Evolutionary conservation across 108 stramenopile genomes (phyloP), one percentile per base, ranked within the genome.

Genomic region (Nannochloropsis oceanica): DNA sequence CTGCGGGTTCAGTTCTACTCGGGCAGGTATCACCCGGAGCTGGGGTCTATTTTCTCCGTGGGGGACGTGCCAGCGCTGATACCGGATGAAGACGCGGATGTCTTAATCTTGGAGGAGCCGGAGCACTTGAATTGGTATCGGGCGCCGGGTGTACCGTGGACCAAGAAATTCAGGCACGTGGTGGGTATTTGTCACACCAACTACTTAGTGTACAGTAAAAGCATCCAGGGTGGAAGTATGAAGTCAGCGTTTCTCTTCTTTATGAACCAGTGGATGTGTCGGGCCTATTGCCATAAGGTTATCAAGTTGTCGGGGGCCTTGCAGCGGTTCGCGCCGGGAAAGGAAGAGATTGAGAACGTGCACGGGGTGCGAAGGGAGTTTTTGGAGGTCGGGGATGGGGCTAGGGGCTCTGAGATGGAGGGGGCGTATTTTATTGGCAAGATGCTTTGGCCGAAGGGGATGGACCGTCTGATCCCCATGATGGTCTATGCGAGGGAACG

Each of bases 341-440:
- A 95, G 88, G 97, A 97, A 86, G 89, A 93, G 59, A 94, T 94
- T 25, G 92, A 89, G 86, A 98, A 98, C 88, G 97, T 98, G 43
- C 97, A 98, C 89, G 97, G 97, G 25, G 95, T 96, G 0, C 90
- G 97, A 12, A 80, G 85, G 43, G 92, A 93, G 73, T 98, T 96
- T 86, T 91, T 98, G 85, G 92, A 93, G 79, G 87, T 84, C 27
- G 87, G 87, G 5, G 83, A 22, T 26, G 43, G 81, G 25, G 85
- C 44, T 44, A 85, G 34, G 25, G 81, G 87, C 42, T 42, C 80
- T 43, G 85, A 46, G 46, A 43, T 44, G n/a, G 27, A 83, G 27
- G 87, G 87, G 11, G 92, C 93, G 2, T 98, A 98, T 87, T 98
- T 97, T 84, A 94, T 98, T 88, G 96, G 96, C 81, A 98, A 97